A percentile compares a stretch with the other conserved stretches of the same genome.
Conservation (phyloP, 78 protist species). For the Planoprotostelium fungivorum region DNA sequence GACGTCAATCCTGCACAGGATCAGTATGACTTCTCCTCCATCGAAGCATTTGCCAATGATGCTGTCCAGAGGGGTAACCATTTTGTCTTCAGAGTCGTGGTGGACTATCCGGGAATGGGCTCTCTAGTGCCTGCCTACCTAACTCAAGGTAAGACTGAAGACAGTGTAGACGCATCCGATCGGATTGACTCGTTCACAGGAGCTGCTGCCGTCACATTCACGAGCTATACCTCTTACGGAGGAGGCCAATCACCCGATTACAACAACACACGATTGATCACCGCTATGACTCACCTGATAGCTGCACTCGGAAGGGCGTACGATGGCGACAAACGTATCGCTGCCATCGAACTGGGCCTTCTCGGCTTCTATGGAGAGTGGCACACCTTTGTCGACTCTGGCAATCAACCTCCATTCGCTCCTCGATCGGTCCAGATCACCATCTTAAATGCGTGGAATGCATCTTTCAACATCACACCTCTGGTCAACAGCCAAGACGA, state of each 20-base stretch:
- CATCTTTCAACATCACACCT: background rate
- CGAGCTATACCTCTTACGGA: background rate
- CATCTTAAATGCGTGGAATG: background rate
- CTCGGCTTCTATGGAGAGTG: constrained; percentile 11
- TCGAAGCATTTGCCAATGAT: background rate
- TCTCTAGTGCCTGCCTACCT: background rate
- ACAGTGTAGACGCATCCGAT: background rate
- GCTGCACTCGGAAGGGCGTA: background rate
- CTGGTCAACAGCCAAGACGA: background rate
- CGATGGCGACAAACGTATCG: constrained; percentile 11
- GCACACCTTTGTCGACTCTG: background rate
- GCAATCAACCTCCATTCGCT: background rate
- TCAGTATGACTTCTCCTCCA: background rate
- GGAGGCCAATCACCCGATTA: background rate
- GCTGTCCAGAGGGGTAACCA: background rate
- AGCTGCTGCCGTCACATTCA: background rate
- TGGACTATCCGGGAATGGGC: background rate
- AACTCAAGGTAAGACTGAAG: background rate
- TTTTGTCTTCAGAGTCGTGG: background rate
- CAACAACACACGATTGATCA: background rate
- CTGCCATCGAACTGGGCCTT: background rate
- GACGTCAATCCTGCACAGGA: background rate
- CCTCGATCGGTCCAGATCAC: background rate
- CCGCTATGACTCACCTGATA: background rate
- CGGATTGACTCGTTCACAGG: background rate